Conservation (phyloP, 2,329 filamentous ascomycete genomes). For the Phialophora macrospora region DNA sequence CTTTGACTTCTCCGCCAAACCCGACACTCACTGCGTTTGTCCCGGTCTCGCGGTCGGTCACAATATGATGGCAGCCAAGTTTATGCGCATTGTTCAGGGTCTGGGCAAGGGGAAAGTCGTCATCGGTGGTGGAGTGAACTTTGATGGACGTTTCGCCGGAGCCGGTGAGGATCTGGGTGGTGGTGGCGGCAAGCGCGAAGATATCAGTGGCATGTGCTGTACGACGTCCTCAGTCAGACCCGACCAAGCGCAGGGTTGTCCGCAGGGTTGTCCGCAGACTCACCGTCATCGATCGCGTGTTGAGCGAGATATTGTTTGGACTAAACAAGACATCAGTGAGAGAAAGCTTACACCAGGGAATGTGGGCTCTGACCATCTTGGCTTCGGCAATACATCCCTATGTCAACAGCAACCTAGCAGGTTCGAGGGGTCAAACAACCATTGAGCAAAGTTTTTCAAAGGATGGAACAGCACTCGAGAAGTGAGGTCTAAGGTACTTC, state of each 20-base stretch:
- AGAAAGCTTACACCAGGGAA: background rate
- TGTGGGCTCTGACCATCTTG: constrained; percentile 24
- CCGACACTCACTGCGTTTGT: constrained; percentile 79
- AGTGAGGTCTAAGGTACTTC: background rate
- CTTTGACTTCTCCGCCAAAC: constrained; percentile 84
- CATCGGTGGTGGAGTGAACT: constrained; percentile 76
- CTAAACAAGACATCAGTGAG: constrained; percentile 53
- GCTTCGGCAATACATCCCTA: constrained; percentile 7
- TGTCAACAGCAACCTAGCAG: background rate
- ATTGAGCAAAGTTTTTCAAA: background rate
- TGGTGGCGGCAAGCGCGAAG: constrained; percentile 78
- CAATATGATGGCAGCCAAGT: constrained; percentile 89
- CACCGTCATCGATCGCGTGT: constrained; percentile 86
- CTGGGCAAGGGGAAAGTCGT: constrained; percentile 77
- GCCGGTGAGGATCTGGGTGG: constrained; percentile 75
- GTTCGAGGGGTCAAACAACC: constrained; percentile 1
- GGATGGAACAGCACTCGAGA: background rate
- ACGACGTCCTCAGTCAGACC: constrained; percentile 31
- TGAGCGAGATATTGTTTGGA: constrained; percentile 98
- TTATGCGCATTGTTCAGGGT: constrained; percentile 80
- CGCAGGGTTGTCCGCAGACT: constrained; percentile 39
- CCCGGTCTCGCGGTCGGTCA: constrained; percentile 67
- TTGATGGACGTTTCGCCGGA: constrained; percentile 83
- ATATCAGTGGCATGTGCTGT: constrained; percentile 85
- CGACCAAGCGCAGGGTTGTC: constrained; percentile 33